Conservation (phyloP, 2,329 filamentous ascomycete species). For the Aspergillus niger region DNA sequence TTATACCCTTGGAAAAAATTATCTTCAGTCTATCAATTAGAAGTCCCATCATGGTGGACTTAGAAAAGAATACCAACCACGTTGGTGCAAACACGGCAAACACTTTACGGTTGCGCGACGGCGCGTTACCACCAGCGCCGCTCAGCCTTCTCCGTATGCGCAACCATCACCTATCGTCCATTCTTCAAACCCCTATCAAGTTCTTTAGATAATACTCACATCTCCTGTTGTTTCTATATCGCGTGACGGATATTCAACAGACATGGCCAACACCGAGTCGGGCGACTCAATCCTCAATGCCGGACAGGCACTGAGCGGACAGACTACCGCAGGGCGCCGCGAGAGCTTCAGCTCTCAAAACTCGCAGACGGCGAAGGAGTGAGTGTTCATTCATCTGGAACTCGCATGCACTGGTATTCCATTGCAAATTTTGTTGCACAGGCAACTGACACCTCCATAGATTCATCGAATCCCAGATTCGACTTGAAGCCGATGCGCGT, state of each 20-base stretch:
- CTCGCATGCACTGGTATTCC: not conserved
- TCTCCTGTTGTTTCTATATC: not conserved
- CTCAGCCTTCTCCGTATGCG: not conserved
- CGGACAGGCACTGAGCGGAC: slow-evolving; percentile 16
- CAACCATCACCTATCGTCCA: not conserved
- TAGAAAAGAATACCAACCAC: not conserved
- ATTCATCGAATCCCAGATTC: slow-evolving; percentile 85
- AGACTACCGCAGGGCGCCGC: slow-evolving; percentile 28
- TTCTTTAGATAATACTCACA: not conserved
- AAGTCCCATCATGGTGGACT: not conserved
- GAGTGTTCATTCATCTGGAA: slow-evolving; percentile 21
- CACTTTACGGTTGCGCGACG: slow-evolving; percentile 21
- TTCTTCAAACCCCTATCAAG: not conserved
- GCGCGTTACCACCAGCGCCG: slow-evolving; percentile 11
- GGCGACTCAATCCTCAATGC: slow-evolving; percentile 11
- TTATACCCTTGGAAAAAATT: not conserved
- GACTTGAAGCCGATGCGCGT: slow-evolving; percentile 90
- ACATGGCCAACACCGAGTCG: slow-evolving; percentile 28
- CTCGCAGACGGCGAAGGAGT: slow-evolving; percentile 75
- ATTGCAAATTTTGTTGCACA: not conserved
- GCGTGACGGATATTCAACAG: not conserved
- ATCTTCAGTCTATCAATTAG: not conserved
- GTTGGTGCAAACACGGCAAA: slow-evolving; percentile 32
- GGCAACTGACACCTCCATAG: slow-evolving; percentile 45
- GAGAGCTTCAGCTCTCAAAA: slow-evolving; percentile 54